phyloP scores from a whole-genome alignment of 768 basidiomycete genomes.

The Tubosaeta sp. region DNA sequence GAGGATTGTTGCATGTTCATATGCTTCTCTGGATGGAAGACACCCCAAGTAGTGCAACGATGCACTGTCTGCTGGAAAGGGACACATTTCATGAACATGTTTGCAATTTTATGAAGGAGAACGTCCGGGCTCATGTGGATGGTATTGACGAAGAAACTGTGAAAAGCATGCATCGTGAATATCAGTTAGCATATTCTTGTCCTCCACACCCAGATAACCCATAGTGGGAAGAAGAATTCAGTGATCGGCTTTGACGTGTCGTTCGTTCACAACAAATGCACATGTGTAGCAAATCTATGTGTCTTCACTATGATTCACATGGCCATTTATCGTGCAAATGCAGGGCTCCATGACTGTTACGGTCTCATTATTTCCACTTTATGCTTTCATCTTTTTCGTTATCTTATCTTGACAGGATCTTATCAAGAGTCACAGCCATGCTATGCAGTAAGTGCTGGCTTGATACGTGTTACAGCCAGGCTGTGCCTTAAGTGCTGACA shows the following conservation, averaged over 20 bases:
- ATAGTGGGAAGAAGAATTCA: background rate
- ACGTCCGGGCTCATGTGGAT: background rate
- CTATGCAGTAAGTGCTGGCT: no score
- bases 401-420: no score
- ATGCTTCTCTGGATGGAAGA: background rate
- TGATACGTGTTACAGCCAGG: no score
- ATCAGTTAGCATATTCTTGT: background rate
- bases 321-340: background rate
- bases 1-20: background rate
- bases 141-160: background rate
- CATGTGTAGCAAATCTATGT: background rate
- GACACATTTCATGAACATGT: background rate
- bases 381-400: no score
- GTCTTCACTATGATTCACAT: background rate
- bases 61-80: background rate
- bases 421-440: no score
- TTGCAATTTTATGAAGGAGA: background rate
- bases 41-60: background rate
- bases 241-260: background rate
- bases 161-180: background rate
- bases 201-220: background rate
- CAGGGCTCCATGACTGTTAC: background rate
- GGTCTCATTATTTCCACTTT: no score
- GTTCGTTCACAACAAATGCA: background rate
- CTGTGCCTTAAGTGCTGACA: no score